Conservation (phyloP, 2,329 filamentous ascomycete genomes). For the Cladorrhinum sp. region DNA sequence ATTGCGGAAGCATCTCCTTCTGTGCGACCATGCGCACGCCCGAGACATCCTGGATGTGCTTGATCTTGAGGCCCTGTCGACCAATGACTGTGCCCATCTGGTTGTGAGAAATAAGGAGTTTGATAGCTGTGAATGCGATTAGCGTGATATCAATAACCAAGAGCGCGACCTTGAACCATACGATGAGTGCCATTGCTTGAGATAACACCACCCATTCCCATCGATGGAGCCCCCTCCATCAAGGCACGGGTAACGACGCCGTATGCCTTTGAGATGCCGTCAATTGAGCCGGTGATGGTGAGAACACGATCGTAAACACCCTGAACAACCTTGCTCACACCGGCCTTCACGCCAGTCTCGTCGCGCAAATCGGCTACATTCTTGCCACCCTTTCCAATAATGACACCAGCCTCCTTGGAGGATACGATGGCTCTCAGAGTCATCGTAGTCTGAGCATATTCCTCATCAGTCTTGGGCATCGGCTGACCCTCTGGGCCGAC, state of each 20-base stretch:
- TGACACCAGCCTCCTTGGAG: conserved; percentile 97
- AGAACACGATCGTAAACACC: conserved; percentile 96
- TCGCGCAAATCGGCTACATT: conserved; percentile 96
- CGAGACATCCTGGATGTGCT: conserved; percentile 96
- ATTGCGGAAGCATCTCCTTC: conserved; percentile 99
- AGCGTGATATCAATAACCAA: conserved; percentile 23
- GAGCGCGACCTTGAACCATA: conserved; percentile 50
- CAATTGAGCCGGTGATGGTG: conserved; percentile 87
- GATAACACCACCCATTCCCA: conserved; percentile 93
- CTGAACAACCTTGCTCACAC: conserved; percentile 97
- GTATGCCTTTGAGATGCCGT: conserved; percentile 88
- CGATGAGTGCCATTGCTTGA: conserved; percentile 89
- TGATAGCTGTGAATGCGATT: conserved; percentile 65
- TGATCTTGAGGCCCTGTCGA: conserved; percentile 94
- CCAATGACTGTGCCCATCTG: conserved; percentile 99
- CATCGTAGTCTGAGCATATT: conserved; percentile 88
- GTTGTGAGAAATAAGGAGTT: conserved; percentile 97
- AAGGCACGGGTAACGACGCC: conserved; percentile 87
- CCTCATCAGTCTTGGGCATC: conserved; percentile 88
- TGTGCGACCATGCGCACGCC: conserved; percentile 98
- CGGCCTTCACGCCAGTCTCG: conserved; percentile 95
- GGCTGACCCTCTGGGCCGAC: conserved; percentile 73
- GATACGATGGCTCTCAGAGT: conserved; percentile 97
- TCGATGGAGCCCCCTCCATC: conserved; percentile 86
- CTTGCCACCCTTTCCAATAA: conserved; percentile 98